Evolutionary conservation across 176 grass and related monocot genomes (phyloP).

Genomic region (Aegilops tauschii): DNA sequence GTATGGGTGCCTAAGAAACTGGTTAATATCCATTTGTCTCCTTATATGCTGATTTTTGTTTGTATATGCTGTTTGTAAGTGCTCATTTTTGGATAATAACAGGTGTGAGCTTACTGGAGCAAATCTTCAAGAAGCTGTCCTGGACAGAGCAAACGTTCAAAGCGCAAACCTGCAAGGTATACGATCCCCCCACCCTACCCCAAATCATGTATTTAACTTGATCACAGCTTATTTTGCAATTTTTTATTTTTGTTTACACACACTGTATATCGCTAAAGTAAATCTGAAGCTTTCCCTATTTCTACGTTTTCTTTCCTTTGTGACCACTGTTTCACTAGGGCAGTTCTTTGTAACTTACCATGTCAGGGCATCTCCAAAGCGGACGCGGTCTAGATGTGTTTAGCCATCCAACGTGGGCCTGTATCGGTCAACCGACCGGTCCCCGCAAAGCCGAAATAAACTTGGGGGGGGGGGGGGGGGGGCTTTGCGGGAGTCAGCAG

Average conservation of each 20-base stretch:
- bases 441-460: no score
- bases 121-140: conserved; percentile 61
- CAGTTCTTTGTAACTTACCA: conserved; percentile 10
- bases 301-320: conserved; percentile 2
- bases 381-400: no score
- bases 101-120: conserved; percentile 89
- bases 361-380: neutral
- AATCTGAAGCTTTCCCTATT: neutral
- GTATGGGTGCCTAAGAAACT: neutral
- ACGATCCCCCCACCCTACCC: neutral
- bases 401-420: no score
- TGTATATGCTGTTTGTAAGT: conserved; percentile 12
- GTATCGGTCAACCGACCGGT: no score
- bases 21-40: conserved; percentile 10
- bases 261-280: neutral
- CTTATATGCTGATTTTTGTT: neutral
- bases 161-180: conserved; percentile 94
- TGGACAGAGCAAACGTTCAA: conserved; percentile 86
- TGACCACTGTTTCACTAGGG: neutral
- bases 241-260: neutral
- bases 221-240: neutral
- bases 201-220: neutral
- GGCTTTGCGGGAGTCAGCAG: no score
- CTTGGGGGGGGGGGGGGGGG: no score
- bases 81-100: conserved; percentile 21